These are phyloP conservation scores for Kodamaea plutei DNA, from an alignment of 1,139 yeast species.

Conservation along the genomic window DNA sequence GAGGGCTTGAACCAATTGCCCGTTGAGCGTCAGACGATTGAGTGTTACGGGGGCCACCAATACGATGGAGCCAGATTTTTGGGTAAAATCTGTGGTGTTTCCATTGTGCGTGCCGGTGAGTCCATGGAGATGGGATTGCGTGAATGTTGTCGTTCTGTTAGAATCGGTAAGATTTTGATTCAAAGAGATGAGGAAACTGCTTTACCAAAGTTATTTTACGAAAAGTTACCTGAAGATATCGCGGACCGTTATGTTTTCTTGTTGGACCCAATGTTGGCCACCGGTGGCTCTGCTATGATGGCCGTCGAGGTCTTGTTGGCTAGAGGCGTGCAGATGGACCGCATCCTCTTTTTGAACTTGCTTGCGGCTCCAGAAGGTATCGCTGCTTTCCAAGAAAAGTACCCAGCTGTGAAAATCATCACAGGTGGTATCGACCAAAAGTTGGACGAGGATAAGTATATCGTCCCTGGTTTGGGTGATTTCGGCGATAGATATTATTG, in stretches of 20 bases:
- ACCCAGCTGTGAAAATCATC: conserved; percentile 81
- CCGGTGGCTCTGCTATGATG: conserved; percentile 97
- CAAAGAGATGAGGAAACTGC: conserved; percentile 96
- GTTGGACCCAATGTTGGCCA: conserved; percentile 95
- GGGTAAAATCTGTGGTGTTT: conserved; percentile 96
- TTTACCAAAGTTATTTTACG: conserved; percentile 76
- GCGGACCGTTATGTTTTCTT: conserved; percentile 82
- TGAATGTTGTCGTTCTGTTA: conserved; percentile 89
- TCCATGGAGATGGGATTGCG: conserved; percentile 97
- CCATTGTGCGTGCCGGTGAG: conserved; percentile 97
- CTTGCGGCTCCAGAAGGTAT: conserved; percentile 96
- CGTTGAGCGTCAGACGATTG: conserved; percentile 60
- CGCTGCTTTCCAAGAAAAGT: conserved; percentile 66
- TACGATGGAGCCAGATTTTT: conserved; percentile 78
- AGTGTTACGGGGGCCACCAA: conserved; percentile 71
- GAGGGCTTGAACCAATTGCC: conserved; percentile 93
- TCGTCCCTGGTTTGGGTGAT: conserved; percentile 94
- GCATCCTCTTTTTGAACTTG: conserved; percentile 83
- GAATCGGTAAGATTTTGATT: conserved; percentile 92
- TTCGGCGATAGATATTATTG: conserved; percentile 97
- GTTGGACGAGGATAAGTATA: conserved; percentile 77
- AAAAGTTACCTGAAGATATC: conserved; percentile 89
- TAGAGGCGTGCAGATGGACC: conserved; percentile 82
- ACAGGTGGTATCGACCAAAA: conserved; percentile 91
- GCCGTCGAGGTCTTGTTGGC: conserved; percentile 86